These are phyloP conservation scores for Alternaria brassicae DNA, from an alignment of 2,329 filamentous ascomycete genomes.

Conservation along the genomic window DNA sequence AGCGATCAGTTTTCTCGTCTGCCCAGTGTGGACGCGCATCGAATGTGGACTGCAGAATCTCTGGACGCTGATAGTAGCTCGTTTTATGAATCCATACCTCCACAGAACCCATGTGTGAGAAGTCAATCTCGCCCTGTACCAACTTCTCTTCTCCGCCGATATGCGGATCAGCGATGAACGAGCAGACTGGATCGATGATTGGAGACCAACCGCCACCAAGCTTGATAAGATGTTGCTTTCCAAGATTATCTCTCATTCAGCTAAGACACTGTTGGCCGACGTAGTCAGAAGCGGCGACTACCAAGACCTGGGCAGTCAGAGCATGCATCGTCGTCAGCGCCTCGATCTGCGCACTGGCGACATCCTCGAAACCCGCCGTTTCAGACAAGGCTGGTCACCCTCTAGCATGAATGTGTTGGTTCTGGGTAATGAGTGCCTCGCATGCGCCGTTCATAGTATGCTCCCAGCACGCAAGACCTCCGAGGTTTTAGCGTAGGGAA, in stretches of 20 bases:
- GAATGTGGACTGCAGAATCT: constrained; percentile 45
- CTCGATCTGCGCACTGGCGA: constrained; percentile 56
- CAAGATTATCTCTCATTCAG: constrained; percentile 51
- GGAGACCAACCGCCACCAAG: constrained; percentile 48
- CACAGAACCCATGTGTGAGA: constrained; percentile 40
- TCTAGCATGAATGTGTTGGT: constrained; percentile 48
- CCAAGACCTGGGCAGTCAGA: constrained; percentile 55
- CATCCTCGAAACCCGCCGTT: constrained; percentile 51
- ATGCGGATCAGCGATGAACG: constrained; percentile 46
- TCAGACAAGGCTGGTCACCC: constrained; percentile 50
- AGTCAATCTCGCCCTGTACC: constrained; percentile 47
- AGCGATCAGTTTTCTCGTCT: constrained; percentile 39
- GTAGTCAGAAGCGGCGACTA: constrained; percentile 53
- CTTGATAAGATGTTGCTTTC: constrained; percentile 45
- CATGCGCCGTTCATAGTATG: constrained; percentile 50
- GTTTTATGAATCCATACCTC: constrained; percentile 51
- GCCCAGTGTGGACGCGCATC: constrained; percentile 41
- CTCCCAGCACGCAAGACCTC: constrained; percentile 50
- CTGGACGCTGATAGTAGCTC: constrained; percentile 48
- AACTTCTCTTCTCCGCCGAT: constrained; percentile 45
- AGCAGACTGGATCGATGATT: constrained; percentile 47
- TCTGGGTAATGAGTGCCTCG: constrained; percentile 45
- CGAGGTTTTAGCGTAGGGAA: constrained; percentile 44
- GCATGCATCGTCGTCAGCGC: constrained; percentile 57
- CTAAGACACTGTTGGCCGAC: constrained; percentile 53